These are phyloP conservation scores for Bodo saltans DNA, from an alignment of 78 protist species.

Conservation along the genomic window DNA sequence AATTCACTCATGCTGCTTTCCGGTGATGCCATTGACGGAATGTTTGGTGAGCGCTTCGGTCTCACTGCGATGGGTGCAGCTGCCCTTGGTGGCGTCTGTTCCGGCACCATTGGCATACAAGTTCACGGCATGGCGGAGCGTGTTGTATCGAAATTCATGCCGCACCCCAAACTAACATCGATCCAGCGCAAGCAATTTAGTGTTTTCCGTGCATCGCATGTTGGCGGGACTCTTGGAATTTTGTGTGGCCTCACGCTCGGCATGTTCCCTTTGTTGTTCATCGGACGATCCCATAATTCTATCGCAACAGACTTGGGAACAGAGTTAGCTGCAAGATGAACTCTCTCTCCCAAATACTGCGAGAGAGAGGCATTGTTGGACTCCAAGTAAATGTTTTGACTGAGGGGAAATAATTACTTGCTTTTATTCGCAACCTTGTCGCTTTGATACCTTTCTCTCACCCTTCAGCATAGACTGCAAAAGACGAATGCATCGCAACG, in stretches of 20 bases:
- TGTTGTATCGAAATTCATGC: not conserved
- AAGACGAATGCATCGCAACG: too few species aligned
- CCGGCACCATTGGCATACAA: not conserved
- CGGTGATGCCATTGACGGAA: constrained; percentile 7
- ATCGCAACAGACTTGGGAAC: too few species aligned
- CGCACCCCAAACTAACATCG: not conserved
- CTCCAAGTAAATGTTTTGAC: too few species aligned
- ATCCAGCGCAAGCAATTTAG: not conserved
- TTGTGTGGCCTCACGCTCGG: not conserved
- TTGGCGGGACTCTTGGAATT: not conserved
- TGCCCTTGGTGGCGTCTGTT: constrained; percentile 8
- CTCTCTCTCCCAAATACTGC: too few species aligned
- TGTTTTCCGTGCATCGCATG: not conserved
- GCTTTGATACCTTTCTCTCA: too few species aligned
- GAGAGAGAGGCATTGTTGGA: too few species aligned
- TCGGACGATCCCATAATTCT: too few species aligned
- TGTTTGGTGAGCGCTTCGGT: not conserved
- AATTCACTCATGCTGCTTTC: not conserved
- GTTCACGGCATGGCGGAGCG: not conserved
- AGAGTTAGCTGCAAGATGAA: too few species aligned
- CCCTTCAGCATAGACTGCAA: too few species aligned
- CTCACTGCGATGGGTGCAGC: constrained; percentile 30
- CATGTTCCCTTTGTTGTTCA: constrained; percentile 20
- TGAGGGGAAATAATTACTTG: too few species aligned
- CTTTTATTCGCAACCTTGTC: too few species aligned